Percentiles rank a stretch among this genome's conserved stretches.
These are phyloP conservation scores for Raffaelea deltoideospora DNA, from an alignment of 2,329 filamentous ascomycete species.

Conservation along the genomic window DNA sequence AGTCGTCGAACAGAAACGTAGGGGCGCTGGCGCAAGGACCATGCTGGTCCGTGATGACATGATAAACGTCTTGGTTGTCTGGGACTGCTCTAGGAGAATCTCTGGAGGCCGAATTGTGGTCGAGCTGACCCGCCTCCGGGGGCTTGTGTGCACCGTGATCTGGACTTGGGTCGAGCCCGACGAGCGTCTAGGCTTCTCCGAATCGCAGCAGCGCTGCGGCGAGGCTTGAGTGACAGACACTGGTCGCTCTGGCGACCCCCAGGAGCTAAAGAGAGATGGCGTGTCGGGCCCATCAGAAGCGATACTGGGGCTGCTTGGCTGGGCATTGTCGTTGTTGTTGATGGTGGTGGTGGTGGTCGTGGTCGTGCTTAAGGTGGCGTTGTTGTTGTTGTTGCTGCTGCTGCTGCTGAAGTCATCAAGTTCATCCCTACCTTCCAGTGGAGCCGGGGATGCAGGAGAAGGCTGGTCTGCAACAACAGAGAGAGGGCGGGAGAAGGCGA, in stretches of 20 bases:
- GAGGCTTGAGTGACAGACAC: neutral
- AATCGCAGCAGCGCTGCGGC: neutral
- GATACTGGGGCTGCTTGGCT: conserved; percentile 1
- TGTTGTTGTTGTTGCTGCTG: too few relatives aligned
- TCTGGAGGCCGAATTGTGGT: neutral
- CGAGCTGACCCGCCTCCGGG: conserved; percentile 6
- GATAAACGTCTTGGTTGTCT: neutral
- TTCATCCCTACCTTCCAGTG: conserved; percentile 4
- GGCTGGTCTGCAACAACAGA: conserved; percentile 40
- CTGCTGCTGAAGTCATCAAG: too few relatives aligned
- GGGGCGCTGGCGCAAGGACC: too few relatives aligned
- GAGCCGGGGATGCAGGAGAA: conserved; percentile 21
- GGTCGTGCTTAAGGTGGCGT: too few relatives aligned
- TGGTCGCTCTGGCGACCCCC: conserved; percentile 2
- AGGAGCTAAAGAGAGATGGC: conserved; percentile 10
- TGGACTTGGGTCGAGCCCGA: conserved; percentile 1
- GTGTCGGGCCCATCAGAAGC: conserved; percentile 10
- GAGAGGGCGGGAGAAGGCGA: conserved; percentile 33
- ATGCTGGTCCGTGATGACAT: too few relatives aligned
- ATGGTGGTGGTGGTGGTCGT: too few relatives aligned
- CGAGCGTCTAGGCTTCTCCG: neutral
- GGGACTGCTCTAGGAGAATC: neutral
- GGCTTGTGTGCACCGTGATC: conserved; percentile 8
- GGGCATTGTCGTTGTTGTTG: too few relatives aligned
- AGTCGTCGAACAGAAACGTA: too few relatives aligned